Conservation (phyloP, 257 asterid species). For the Nicotiana obtusifolia region DNA sequence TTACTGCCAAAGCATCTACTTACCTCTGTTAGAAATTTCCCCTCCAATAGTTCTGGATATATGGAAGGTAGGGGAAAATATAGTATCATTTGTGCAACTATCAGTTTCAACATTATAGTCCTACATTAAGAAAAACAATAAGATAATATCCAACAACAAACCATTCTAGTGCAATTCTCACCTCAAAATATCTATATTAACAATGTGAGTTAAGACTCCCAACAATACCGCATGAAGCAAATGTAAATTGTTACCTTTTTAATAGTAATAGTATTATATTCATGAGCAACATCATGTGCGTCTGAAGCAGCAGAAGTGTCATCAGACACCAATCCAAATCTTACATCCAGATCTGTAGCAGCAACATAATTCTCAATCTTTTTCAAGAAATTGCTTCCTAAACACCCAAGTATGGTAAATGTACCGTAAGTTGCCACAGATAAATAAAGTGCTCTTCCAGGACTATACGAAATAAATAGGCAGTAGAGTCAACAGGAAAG, state of each 20-base stretch:
- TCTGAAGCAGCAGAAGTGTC: constrained; percentile 38
- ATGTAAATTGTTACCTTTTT: constrained; percentile 38
- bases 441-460: neutral
- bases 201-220: neutral
- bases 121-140: constrained; percentile 33
- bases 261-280: constrained; percentile 16
- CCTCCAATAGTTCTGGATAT: constrained; percentile 46
- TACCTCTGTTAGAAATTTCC: constrained; percentile 60
- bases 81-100: constrained; percentile 44
- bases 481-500: neutral
- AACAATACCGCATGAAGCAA: neutral
- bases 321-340: constrained; percentile 45
- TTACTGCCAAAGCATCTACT: neutral
- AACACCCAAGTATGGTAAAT: constrained; percentile 19
- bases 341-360: constrained; percentile 48
- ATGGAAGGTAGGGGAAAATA: constrained; percentile 90
- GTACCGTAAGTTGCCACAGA: constrained; percentile 17
- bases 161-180: constrained; percentile 12
- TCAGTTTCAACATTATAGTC: constrained; percentile 35
- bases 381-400: constrained; percentile 49
- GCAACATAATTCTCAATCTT: constrained; percentile 38
- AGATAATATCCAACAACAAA: constrained; percentile 6
- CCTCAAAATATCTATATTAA: neutral
- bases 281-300: constrained; percentile 32
- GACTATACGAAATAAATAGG: neutral